phyloP scores from a whole-genome alignment of 495 filamentous ascomycete genomes.

The Hypoxylon trugodes region DNA sequence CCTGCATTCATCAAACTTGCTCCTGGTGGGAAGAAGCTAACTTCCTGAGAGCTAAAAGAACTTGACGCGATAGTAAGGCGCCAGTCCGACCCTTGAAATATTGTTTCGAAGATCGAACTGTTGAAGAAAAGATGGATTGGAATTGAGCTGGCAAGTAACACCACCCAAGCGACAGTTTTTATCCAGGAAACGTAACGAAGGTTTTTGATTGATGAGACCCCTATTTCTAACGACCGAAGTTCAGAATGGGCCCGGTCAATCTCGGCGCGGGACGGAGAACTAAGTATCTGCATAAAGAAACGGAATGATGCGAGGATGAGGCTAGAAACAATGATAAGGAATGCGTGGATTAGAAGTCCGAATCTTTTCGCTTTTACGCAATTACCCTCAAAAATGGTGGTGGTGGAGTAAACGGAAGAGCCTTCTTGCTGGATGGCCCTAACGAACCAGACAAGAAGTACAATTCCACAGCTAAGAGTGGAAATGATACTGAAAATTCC shows the following conservation, averaged over 20 bases:
- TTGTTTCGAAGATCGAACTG: conserved; percentile 25
- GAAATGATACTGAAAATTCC: neutral
- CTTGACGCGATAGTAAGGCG: conserved; percentile 15
- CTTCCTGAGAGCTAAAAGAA: conserved; percentile 5
- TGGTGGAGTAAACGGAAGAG: neutral
- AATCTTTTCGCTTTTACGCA: neutral
- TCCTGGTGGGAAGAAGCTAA: conserved; percentile 22
- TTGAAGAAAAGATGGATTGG: conserved; percentile 33
- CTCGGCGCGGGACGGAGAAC: conserved; percentile 19
- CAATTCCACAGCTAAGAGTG: neutral
- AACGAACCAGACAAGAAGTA: conserved; percentile 2
- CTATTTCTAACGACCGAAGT: conserved; percentile 29
- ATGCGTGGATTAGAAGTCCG: conserved; percentile 33
- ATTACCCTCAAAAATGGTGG: conserved; percentile 6
- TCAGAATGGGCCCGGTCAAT: conserved; percentile 11
- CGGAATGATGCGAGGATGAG: conserved; percentile 45
- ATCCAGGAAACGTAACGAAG: conserved; percentile 2
- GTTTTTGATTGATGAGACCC: conserved; percentile 22
- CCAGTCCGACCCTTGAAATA: conserved; percentile 19
- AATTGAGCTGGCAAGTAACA: conserved; percentile 13
- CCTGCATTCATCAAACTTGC: conserved; percentile 21
- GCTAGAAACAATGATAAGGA: conserved; percentile 49
- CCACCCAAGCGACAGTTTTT: conserved; percentile 5
- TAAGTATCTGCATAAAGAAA: conserved; percentile 53
- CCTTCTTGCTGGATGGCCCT: neutral